These are phyloP conservation scores for Dioscorea alata DNA, from an alignment of 106 monocot species.

Conservation along the genomic window DNA sequence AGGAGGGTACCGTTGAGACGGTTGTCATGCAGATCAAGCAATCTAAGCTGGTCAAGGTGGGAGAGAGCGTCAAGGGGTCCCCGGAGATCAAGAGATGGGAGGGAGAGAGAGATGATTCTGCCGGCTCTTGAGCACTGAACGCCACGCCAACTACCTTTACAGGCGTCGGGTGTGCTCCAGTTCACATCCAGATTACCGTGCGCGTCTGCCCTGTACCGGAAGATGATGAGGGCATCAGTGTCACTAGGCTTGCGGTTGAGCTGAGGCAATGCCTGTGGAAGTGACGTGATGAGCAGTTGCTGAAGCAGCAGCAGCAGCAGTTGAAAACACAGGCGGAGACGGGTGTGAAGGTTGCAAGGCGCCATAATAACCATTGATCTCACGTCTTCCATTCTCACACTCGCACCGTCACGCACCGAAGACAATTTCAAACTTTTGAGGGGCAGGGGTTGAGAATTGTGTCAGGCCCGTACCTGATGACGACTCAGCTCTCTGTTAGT, in stretches of 20 bases:
- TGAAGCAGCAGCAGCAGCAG: too few relatives aligned
- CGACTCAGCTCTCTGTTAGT: too few relatives aligned
- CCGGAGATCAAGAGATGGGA: conserved; percentile 48
- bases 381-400: too few relatives aligned
- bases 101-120: conserved; percentile 30
- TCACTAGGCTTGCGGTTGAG: conserved; percentile 12
- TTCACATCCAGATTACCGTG: conserved; percentile 49
- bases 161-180: conserved; percentile 50
- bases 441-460: too few relatives aligned
- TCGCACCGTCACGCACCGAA: too few relatives aligned
- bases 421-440: too few relatives aligned
- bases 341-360: too few relatives aligned
- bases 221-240: conserved; percentile 38
- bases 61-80: conserved; percentile 46
- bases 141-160: conserved; percentile 34
- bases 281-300: too few relatives aligned
- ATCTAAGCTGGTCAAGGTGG: conserved; percentile 45
- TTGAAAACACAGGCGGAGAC: too few relatives aligned
- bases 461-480: too few relatives aligned
- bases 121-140: conserved; percentile 31
- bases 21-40: conserved; percentile 50
- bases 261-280: too few relatives aligned
- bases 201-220: conserved; percentile 35
- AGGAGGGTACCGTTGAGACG: conserved; percentile 59
- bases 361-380: too few relatives aligned